phyloP scores from a whole-genome alignment of 2,329 filamentous ascomycete species.

The Calonectria pseudoreteaudii region DNA sequence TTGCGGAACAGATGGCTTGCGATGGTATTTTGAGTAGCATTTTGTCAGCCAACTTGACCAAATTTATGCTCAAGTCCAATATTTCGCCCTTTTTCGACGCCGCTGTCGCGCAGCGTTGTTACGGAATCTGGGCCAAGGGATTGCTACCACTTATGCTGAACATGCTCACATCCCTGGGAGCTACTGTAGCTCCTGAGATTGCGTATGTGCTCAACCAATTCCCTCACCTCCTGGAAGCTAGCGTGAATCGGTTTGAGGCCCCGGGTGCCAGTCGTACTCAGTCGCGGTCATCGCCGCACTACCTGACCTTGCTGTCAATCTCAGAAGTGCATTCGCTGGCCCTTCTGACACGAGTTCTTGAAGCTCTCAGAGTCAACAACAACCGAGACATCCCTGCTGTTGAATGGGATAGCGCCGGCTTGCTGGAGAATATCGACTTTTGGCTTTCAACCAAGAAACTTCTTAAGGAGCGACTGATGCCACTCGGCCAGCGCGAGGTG shows the following conservation, averaged over 20 bases:
- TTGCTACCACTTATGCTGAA: constrained; percentile 91
- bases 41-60: constrained; percentile 81
- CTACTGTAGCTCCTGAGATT: constrained; percentile 85
- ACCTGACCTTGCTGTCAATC: constrained; percentile 78
- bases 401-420: constrained; percentile 77
- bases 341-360: constrained; percentile 79
- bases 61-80: constrained; percentile 76
- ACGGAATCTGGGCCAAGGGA: constrained; percentile 90
- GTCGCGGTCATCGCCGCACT: constrained; percentile 63
- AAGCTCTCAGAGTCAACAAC: constrained; percentile 72
- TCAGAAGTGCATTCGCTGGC: constrained; percentile 84
- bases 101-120: constrained; percentile 77
- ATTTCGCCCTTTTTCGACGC: constrained; percentile 85
- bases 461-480: constrained; percentile 78
- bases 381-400: constrained; percentile 79
- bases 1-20: constrained; percentile 91
- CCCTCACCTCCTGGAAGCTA: constrained; percentile 79
- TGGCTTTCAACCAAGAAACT: constrained; percentile 78
- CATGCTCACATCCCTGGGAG: constrained; percentile 83
- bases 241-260: constrained; percentile 77
- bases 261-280: constrained; percentile 66
- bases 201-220: constrained; percentile 91
- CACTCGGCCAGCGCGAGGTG: constrained; percentile 78
- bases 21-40: constrained; percentile 86
- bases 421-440: constrained; percentile 87